Base-by-base conservation (phyloP, 2,329 filamentous ascomycete species). In the Byssochlamys sp. region DNA sequence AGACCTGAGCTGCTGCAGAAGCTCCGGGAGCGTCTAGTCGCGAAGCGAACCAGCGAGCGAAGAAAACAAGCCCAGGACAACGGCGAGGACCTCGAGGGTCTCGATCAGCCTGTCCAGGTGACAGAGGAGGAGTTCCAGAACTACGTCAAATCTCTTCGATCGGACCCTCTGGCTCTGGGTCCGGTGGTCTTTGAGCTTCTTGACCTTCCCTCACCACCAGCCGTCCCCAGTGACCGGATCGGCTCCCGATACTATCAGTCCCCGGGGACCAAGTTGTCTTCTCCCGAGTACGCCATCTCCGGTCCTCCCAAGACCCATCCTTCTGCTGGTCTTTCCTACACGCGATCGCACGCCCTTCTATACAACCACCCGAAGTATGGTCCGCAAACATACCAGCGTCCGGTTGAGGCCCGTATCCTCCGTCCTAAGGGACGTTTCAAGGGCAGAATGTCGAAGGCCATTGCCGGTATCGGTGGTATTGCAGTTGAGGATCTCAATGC, bases 271-370 rank as follows among this genome's bases (percentile, higher is more conserved):
- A 71, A 70, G 52, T 60, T 72, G 52, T 69, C 67, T 27, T 70
- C 77, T 6, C 59, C 71, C 9, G 73, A 75, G 57, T 81, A 80
- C 63, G 73, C 72, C 33, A 65, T 69, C 31, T 68, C 68, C 28
- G 80, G 80, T 2, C 81, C 81, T 24, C 81, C 83, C 1, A 80
- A 79, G 58, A 87, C 85, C 6, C 85, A 88, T 69, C 84, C 85
- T 2, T 84, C 82, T 3, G 84, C 82, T 3, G 85, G 85, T 61
- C 74, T 88, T 4, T 80, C 81, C 12, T 87, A 88, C 67, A 72
- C 81, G 2, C 79, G 82, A 53, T 81, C 80, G 11, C 75, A 78
- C 56, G 74, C 80, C 25, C 74, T 80, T 64, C 71, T 83, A 51
- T 73, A 78, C 63, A 87, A 86, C 65, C 83, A 86, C 66, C 81